phyloP scores from a whole-genome alignment of 306 rosid genomes.

The Sindora glabra region DNA sequence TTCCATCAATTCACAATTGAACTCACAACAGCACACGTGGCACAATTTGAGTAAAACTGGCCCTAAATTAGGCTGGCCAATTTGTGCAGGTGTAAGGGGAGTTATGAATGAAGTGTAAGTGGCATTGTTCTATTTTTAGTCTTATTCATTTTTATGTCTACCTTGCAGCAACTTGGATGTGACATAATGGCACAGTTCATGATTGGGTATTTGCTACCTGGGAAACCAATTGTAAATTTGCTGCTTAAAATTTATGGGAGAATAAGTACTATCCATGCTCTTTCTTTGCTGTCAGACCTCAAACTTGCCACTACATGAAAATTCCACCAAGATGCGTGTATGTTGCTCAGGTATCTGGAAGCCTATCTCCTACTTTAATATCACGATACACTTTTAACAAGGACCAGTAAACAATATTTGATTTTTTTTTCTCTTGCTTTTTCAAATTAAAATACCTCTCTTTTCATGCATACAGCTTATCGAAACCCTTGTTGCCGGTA shows the following conservation, averaged over 20 bases:
- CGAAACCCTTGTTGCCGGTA: conserved; percentile 75
- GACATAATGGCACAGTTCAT: conserved; percentile 96
- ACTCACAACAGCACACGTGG: too few species aligned
- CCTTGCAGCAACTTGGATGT: conserved; percentile 96
- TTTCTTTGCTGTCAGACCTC: conserved; percentile 89
- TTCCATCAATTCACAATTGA: too few species aligned
- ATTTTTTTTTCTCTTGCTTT: neutral
- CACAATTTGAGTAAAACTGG: too few species aligned
- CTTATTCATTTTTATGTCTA: neutral
- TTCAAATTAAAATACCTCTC: neutral
- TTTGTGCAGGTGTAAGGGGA: too few species aligned
- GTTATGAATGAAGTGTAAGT: too few species aligned
- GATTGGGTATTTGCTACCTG: conserved; percentile 87
- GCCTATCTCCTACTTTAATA: neutral
- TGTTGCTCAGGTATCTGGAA: conserved; percentile 66
- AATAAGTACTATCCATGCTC: conserved; percentile 94
- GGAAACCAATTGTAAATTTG: conserved; percentile 92
- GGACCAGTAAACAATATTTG: too few species aligned
- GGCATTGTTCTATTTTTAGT: too few species aligned
- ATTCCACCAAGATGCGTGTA: conserved; percentile 96
- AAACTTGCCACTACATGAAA: conserved; percentile 98
- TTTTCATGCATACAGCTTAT: conserved; percentile 61
- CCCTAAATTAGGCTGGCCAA: too few species aligned
- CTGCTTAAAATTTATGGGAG: conserved; percentile 92
- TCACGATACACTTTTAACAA: too few species aligned